Percentiles rank a stretch among this genome's conserved stretches.
Evolutionary conservation across 2,329 filamentous ascomycete genomes (phyloP).

Genomic region (Juglanconis sp.): DNA sequence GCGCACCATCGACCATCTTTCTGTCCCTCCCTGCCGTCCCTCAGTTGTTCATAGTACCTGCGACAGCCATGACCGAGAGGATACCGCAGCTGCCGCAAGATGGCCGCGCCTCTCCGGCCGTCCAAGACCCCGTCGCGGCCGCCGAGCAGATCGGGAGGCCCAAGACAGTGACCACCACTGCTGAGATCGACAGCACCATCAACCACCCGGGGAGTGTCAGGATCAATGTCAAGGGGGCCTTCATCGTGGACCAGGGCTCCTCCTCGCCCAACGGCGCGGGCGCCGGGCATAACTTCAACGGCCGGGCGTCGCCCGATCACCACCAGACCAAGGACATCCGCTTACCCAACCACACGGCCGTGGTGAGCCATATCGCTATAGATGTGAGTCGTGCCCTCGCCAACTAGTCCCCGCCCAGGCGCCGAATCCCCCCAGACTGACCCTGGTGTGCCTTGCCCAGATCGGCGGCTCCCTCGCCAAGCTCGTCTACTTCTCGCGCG

Average conservation of each 20-base stretch:
- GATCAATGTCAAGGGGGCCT: constrained; percentile 95
- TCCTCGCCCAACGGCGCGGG: constrained; percentile 41
- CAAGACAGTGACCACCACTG: constrained; percentile 45
- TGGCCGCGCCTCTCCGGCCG: neutral
- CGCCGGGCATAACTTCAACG: constrained; percentile 29
- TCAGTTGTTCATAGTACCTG: neutral
- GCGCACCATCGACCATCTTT: no score
- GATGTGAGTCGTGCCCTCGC: constrained; percentile 65
- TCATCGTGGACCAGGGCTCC: constrained; percentile 84
- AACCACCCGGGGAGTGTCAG: constrained; percentile 69
- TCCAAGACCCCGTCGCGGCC: constrained; percentile 6
- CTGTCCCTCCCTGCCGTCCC: no score
- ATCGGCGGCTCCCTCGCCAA: constrained; percentile 96
- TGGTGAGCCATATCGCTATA: constrained; percentile 94
- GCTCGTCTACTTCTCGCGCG: constrained; percentile 93
- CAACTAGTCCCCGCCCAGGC: neutral
- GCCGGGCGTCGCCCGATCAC: constrained; percentile 45
- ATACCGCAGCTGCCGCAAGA: neutral
- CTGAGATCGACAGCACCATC: constrained; percentile 60
- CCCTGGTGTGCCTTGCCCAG: constrained; percentile 40
- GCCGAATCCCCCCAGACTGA: neutral
- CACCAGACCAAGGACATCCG: constrained; percentile 87
- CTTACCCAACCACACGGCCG: constrained; percentile 90
- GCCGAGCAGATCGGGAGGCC: constrained; percentile 24
- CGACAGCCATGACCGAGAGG: constrained; percentile 2